Conservation (phyloP, 2,329 filamentous ascomycete genomes). For the Colletotrichum limetticola region DNA sequence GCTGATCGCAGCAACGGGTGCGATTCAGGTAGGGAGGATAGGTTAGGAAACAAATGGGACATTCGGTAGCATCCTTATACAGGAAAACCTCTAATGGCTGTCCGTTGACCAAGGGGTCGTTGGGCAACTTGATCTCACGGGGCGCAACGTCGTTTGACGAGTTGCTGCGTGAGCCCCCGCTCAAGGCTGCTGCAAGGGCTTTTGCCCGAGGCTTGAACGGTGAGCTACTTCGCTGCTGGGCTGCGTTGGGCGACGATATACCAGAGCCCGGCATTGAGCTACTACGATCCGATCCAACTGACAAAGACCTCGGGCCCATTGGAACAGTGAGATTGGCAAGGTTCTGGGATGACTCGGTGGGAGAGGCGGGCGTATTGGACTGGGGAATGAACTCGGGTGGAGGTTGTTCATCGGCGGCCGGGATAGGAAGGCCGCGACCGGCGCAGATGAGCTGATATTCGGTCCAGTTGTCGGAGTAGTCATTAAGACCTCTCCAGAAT, state of each 20-base stretch:
- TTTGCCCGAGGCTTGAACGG: conserved; percentile 87
- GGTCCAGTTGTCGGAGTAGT: conserved; percentile 89
- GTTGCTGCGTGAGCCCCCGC: conserved; percentile 76
- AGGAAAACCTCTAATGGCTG: conserved; percentile 91
- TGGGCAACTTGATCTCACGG: conserved; percentile 81
- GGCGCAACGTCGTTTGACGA: conserved; percentile 78
- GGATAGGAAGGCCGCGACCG: conserved; percentile 84
- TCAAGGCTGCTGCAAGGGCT: conserved; percentile 85
- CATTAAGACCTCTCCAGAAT: conserved; percentile 94
- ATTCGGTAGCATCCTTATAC: conserved; percentile 91
- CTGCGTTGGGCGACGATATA: conserved; percentile 64
- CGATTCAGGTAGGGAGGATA: conserved; percentile 95
- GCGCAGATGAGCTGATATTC: conserved; percentile 96
- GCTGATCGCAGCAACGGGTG: conserved; percentile 94
- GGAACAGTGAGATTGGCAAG: conserved; percentile 82
- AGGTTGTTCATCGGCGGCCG: conserved; percentile 84
- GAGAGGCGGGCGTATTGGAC: conserved; percentile 56
- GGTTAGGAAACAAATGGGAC: conserved; percentile 95
- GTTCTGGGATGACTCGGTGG: conserved; percentile 66
- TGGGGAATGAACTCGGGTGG: conserved; percentile 70
- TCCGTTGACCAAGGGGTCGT: conserved; percentile 92
- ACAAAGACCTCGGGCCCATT: conserved; percentile 80
- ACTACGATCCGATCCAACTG: conserved; percentile 77
- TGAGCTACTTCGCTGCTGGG: conserved; percentile 59
- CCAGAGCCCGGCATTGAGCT: conserved; percentile 66